These are phyloP conservation scores for Piper betle DNA, from an alignment of 164 flowering plant genomes.

Conservation along the genomic window DNA sequence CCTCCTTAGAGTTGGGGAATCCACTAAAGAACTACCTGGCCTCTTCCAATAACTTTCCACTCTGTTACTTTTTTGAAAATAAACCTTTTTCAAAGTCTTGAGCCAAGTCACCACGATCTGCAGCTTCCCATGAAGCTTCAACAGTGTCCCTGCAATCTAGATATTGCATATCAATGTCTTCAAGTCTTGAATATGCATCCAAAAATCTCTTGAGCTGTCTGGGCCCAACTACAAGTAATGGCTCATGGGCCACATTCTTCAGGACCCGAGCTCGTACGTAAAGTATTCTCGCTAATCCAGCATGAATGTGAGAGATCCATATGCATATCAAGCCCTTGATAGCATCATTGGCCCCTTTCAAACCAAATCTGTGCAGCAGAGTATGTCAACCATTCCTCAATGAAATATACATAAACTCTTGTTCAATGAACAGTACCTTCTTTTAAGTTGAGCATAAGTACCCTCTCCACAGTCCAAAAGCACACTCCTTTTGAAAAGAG, in stretches of 20 bases:
- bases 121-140: conserved; percentile 26
- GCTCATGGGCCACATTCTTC: conserved; percentile 54
- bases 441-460: conserved; percentile 88
- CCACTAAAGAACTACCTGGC: conserved; percentile 26
- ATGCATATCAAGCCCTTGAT: conserved; percentile 51
- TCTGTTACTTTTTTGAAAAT: conserved; percentile 43
- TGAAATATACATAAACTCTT: background rate
- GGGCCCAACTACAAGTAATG: conserved; percentile 82
- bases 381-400: background rate
- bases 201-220: conserved; percentile 60
- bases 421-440: conserved; percentile 46
- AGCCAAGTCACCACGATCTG: background rate
- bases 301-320: conserved; percentile 97
- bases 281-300: conserved; percentile 90
- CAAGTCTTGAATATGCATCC: conserved; percentile 84
- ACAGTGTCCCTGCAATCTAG: conserved; percentile 70
- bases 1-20: conserved; percentile 24
- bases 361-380: conserved; percentile 45
- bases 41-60: conserved; percentile 69
- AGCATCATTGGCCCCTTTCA: conserved; percentile 72
- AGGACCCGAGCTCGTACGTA: conserved; percentile 58
- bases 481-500: conserved; percentile 83
- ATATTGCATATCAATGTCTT: conserved; percentile 86
- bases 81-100: conserved; percentile 23
- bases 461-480: conserved; percentile 98